A percentile compares a stretch with the other conserved stretches of the same genome.
Evolutionary conservation across 148 eudicot species (phyloP).

Genomic region (Talinum fruticosum): DNA sequence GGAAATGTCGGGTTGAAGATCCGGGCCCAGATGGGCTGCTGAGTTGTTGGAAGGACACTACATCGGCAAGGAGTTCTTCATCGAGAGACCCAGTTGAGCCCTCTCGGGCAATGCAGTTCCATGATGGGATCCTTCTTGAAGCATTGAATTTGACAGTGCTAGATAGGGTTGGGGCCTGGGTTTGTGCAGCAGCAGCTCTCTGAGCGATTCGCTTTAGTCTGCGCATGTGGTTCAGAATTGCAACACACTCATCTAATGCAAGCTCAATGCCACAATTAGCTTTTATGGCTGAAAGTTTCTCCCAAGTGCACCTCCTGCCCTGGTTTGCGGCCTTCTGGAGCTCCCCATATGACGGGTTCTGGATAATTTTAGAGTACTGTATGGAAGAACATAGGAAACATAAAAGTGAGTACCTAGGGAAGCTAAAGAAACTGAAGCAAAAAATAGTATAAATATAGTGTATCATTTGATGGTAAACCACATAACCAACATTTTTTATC

Average conservation of each 20-base stretch:
- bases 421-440: no score
- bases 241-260: slow-evolving; percentile 84
- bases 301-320: slow-evolving; percentile 97
- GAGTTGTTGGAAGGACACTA: slow-evolving; percentile 48
- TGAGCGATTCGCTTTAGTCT: slow-evolving; percentile 49
- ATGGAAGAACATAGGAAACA: slow-evolving; percentile 9
- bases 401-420: neutral
- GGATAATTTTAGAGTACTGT: slow-evolving; percentile 85
- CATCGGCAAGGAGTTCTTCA: slow-evolving; percentile 59
- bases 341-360: slow-evolving; percentile 79
- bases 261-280: slow-evolving; percentile 94
- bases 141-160: slow-evolving; percentile 57
- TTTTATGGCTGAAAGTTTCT: slow-evolving; percentile 94
- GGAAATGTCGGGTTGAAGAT: slow-evolving; percentile 33
- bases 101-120: slow-evolving; percentile 91
- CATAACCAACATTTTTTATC: neutral
- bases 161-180: slow-evolving; percentile 27
- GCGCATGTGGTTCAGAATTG: slow-evolving; percentile 93
- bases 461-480: neutral
- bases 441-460: no score
- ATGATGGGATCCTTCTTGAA: slow-evolving; percentile 82
- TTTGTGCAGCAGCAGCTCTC: slow-evolving; percentile 41
- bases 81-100: slow-evolving; percentile 94
- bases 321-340: slow-evolving; percentile 94
- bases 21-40: slow-evolving; percentile 6